Evolutionary conservation across 495 filamentous ascomycete species (phyloP), one percentile per base, ranked within the genome.

Genomic region (Aeminium ludgeri): DNA sequence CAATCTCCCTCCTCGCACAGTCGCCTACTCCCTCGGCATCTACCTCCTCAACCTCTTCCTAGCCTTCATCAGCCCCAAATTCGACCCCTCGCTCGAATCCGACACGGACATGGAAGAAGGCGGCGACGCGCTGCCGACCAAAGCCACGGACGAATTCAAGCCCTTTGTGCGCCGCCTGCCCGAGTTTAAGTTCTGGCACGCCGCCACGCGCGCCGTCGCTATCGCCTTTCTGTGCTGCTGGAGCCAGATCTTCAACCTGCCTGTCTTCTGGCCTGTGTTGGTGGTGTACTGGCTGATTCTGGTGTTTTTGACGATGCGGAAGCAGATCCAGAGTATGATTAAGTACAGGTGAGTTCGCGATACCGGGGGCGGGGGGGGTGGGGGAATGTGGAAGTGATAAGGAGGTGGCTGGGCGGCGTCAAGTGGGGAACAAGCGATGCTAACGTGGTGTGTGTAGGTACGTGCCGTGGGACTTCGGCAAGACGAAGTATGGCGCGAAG

Each of bases 321-420:
- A 86, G 63, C 89, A 97, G 64, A 97, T 97, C 45, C 89, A 97
- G 68, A 86, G 94, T 63, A 97, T 97, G 89, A 94, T 97, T 74
- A 97, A 96, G 66, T 97, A 97, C 66, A 83, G 89, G 62, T 97
- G 25, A 29, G 43, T 12, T 17, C 6, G 16, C 17, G 15, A n/a
- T n/a, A n/a, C n/a, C n/a, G n/a, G n/a, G n/a, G n/a, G n/a, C n/a
- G n/a, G n/a, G n/a, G n/a, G n/a, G n/a, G n/a, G n/a, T n/a, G n/a
- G n/a, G n/a, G n/a, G n/a, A n/a, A n/a, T n/a, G n/a, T n/a, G n/a
- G n/a, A n/a, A n/a, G n/a, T n/a, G n/a, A n/a, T n/a, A n/a, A n/a
- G n/a, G n/a, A n/a, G n/a, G n/a, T n/a, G n/a, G n/a, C n/a, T n/a
- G n/a, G n/a, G n/a, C n/a, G n/a, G n/a, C n/a, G n/a, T n/a, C n/a